Percentiles rank a stretch among this genome's conserved stretches.
Conservation (phyloP, 495 filamentous ascomycete species). For the Bacidia rubella region DNA sequence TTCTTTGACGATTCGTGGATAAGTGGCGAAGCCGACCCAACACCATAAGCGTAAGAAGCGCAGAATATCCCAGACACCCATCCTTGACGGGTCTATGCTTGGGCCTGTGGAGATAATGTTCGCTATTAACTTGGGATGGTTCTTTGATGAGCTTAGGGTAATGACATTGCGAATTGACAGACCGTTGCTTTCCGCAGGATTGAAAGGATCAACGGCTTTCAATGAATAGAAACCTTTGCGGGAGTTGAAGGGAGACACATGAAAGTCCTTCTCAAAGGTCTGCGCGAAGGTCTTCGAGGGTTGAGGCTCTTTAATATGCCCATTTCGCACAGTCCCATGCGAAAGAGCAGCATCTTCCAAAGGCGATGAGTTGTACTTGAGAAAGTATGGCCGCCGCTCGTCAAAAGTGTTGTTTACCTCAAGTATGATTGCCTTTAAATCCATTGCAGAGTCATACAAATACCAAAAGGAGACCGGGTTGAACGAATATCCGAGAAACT, state of each 20-base stretch:
- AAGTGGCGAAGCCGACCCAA: slow-evolving; percentile 50
- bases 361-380: slow-evolving; percentile 7
- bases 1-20: slow-evolving; percentile 46
- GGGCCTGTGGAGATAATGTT: slow-evolving; percentile 33
- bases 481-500: slow-evolving; percentile 57
- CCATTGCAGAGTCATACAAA: slow-evolving; percentile 44
- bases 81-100: slow-evolving; percentile 33
- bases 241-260: slow-evolving; percentile 62
- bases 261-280: slow-evolving; percentile 54
- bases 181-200: slow-evolving; percentile 17
- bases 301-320: too few relatives aligned
- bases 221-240: slow-evolving; percentile 47
- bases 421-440: slow-evolving; percentile 52
- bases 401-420: slow-evolving; percentile 73
- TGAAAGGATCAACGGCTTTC: slow-evolving; percentile 39
- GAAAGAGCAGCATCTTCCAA: slow-evolving; percentile 1
- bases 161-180: slow-evolving; percentile 38
- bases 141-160: slow-evolving; percentile 40
- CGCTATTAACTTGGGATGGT: slow-evolving; percentile 41
- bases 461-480: slow-evolving; percentile 77
- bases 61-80: slow-evolving; percentile 27
- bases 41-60: slow-evolving; percentile 42
- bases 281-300: slow-evolving; percentile 24
- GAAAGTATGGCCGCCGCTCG: slow-evolving; percentile 42
- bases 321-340: too few relatives aligned